Conservation (phyloP, 805 yeast genomes). For the Candida sanyiensis region DNA sequence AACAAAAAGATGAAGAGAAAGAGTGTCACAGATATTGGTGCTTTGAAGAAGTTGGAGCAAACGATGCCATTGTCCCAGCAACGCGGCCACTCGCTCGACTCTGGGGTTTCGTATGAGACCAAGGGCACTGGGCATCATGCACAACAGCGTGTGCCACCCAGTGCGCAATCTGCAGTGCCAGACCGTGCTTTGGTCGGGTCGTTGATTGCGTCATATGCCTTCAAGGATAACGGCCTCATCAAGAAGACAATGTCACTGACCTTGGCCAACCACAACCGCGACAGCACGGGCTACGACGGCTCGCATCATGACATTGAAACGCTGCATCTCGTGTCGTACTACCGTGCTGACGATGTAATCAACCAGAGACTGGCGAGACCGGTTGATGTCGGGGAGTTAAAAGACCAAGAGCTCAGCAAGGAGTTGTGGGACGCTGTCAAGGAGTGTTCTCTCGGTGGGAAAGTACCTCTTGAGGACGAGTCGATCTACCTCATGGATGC, state of each 20-base stretch:
- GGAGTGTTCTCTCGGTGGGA: conserved; percentile 55
- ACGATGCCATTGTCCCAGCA: no score
- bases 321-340: conserved; percentile 75
- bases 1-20: conserved; percentile 10
- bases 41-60: not conserved
- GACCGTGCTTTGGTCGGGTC: conserved; percentile 48
- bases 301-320: no score
- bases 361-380: conserved; percentile 54
- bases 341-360: conserved; percentile 67
- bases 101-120: not conserved
- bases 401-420: conserved; percentile 40
- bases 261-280: conserved; percentile 14
- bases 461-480: conserved; percentile 42
- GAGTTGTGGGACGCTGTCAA: conserved; percentile 52
- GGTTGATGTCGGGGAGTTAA: conserved; percentile 43
- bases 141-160: conserved; percentile 4
- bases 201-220: conserved; percentile 53
- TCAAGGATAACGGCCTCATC: conserved; percentile 66
- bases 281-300: no score
- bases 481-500: conserved; percentile 43
- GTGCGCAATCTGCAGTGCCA: conserved; percentile 3
- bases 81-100: conserved; percentile 1
- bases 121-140: not conserved
- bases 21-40: conserved; percentile 4
- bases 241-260: conserved; percentile 68